Evolutionary conservation across 2,329 filamentous ascomycete genomes (phyloP), one percentile per base, ranked within the genome.

Genomic region (Neofusicoccum laricinum): DNA sequence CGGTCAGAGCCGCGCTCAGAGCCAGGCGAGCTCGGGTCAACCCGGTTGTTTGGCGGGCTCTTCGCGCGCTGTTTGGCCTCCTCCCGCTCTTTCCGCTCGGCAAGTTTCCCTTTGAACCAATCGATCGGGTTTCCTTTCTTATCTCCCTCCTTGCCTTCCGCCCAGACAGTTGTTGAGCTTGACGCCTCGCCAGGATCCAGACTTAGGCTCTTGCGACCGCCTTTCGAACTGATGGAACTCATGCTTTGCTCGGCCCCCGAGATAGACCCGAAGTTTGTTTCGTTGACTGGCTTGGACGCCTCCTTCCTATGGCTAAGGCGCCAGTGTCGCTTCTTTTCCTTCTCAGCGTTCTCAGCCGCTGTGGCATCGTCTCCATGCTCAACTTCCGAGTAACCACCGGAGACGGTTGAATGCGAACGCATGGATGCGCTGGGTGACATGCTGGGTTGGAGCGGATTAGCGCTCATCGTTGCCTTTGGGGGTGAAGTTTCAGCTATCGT

Each of bases 341-440:
- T 76, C 70, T 64, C 63, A 51, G 36, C 15, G 43, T 61, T 48
- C 48, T 71, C 74, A 65, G 70, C 19, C 75, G 71, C 38, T 69
- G 73, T 70, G 0, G 76, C 69, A 36, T 92, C 90, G 32, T 93
- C 91, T 10, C 84, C 76, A 66, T 90, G 88, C 67, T 96, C 93
- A 34, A 88, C 74, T 72, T 97, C 93, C 0, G 92, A 96, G 21
- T 89, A 87, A 68, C 96, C 93, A 25, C 94, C 95, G 15, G 75
- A 43, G 68, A 88, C 82, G 2, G 85, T 87, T 0, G 85, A 86
- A 50, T 84, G 84, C 11, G 92, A 94, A 69, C 91, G 87, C 65
- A 93, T 82, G 0, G 93, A 96, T 2, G 88, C 86, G 0, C 90
- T 86, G 0, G 91, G 91, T 0, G 92, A 96, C 66, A 85, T 84